Evolutionary conservation across 805 yeast species (phyloP), one percentile per base, ranked within the genome.

Genomic region (Yarrowia divulgata): DNA sequence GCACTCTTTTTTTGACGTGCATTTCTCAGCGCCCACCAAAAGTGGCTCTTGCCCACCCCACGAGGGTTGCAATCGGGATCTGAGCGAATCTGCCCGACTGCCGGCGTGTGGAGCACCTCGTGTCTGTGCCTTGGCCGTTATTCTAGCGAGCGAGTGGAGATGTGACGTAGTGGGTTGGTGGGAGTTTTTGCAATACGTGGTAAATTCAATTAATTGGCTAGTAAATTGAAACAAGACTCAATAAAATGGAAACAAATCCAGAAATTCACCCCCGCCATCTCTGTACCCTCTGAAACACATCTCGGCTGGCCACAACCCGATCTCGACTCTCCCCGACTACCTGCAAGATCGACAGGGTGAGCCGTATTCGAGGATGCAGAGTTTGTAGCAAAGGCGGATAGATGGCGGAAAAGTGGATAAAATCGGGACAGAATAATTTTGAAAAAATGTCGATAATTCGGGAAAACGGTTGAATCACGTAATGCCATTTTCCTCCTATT

Each of bases 341-440:
- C 60, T 54, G 60, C 58, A 54, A 54, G 60, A 54, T 54, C 60
- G 60, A 54, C 45, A 37, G 60, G 60, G 60, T 19, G 60, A 37
- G 45, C 45, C 60, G 60, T 54, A 54, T 54, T 23, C 29, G 29
- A 23, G 29, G 4, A 2, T 23, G 29, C 29, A 23, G 29, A 23
- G 29, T 23, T 23, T 23, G 29, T 23, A 4, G 4, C 29, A 23
- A 23, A 23, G 4, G 4, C 29, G 29, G 29, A 4, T 4, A 23
- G 4, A 23, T 23, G 29, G 29, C 29, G 4, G 29, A 23, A 23
- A 23, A 23, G 29, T 23, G 29, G 29, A 23, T 2, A 23, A 23
- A 23, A 23, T n/a, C n/a, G n/a, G n/a, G 29, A 4, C 29, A 23
- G 29, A 23, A 23, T 23, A 23, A 23, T 23, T 23, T 4, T 2